A percentile compares a stretch with the other conserved stretches of the same genome.
Evolutionary conservation across 1,284 basidiomycete species (phyloP).

Genomic region (Leucoagaricus sp.): DNA sequence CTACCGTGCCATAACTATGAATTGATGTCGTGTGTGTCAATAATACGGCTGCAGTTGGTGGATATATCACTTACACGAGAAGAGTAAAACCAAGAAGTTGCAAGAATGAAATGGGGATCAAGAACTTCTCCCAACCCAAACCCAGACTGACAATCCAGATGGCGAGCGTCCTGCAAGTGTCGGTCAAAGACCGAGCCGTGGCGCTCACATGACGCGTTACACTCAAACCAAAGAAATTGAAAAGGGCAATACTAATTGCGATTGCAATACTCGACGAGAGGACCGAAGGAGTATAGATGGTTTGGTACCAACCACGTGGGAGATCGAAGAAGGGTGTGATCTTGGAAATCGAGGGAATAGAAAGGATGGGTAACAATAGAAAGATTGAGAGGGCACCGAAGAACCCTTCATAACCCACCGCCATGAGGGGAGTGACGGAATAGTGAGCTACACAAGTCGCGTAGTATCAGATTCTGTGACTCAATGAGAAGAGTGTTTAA

Average conservation of each 20-base stretch:
- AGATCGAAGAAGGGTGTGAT: conserved; percentile 90
- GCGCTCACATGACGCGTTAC: conserved; percentile 91
- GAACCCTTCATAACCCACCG: conserved; percentile 93
- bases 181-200: conserved; percentile 87
- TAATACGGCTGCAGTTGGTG: conserved; percentile 1
- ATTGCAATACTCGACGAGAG: conserved; percentile 79
- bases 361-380: conserved; percentile 72
- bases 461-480: neutral
- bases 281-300: conserved; percentile 79
- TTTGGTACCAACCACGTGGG: conserved; percentile 87
- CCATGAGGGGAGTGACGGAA: conserved; percentile 88
- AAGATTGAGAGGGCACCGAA: conserved; percentile 86
- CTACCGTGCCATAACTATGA: conserved; percentile 60
- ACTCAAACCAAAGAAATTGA: conserved; percentile 95
- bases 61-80: conserved; percentile 70
- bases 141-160: conserved; percentile 89
- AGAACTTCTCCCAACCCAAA: conserved; percentile 91
- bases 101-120: conserved; percentile 81
- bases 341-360: conserved; percentile 51
- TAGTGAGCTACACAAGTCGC: conserved; percentile 55
- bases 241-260: conserved; percentile 85
- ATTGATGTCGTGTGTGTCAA: conserved; percentile 10
- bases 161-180: conserved; percentile 93
- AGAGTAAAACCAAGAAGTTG: conserved; percentile 90
- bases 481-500: conserved; percentile 7